Conservation (phyloP, 139 green algal genomes). For the Nannochloris sp. region DNA sequence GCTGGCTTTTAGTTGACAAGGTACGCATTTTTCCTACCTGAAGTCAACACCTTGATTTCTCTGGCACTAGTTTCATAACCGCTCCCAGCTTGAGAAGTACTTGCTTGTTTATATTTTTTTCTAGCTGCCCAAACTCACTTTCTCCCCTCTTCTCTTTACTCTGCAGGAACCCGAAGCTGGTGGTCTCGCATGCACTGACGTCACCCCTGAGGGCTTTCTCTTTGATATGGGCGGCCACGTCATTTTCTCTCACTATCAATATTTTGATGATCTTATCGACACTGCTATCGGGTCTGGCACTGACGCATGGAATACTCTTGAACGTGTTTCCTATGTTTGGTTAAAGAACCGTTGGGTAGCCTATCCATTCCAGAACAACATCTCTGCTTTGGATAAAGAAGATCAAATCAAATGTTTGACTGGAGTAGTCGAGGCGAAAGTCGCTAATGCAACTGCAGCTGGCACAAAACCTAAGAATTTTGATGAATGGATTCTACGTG, state of each 20-base stretch:
- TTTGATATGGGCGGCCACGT: conserved; percentile 95
- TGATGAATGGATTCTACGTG: conserved; percentile 89
- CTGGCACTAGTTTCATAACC: no score
- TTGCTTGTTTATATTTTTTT: no score
- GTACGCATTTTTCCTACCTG: conserved; percentile 20
- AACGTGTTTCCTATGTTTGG: conserved; percentile 85
- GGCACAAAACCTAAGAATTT: conserved; percentile 75
- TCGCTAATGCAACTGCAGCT: conserved; percentile 51
- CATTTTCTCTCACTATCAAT: conserved; percentile 89
- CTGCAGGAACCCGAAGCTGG: conserved; percentile 56
- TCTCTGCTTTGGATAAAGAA: conserved; percentile 70
- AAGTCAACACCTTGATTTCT: background rate
- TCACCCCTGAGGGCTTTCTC: conserved; percentile 80
- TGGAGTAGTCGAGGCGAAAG: conserved; percentile 79
- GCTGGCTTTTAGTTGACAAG: conserved; percentile 79
- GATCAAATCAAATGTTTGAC: conserved; percentile 78
- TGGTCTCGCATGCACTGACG: conserved; percentile 81
- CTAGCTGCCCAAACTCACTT: no score
- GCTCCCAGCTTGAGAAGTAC: no score
- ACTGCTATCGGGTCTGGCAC: conserved; percentile 34
- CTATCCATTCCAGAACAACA: conserved; percentile 93
- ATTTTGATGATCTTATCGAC: conserved; percentile 82
- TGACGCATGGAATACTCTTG: conserved; percentile 75
- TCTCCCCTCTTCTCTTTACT: background rate
- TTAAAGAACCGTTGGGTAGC: conserved; percentile 77